Evolutionary conservation across 768 basidiomycete species (phyloP), one percentile per base, ranked within the genome.

Genomic region (Porphyrellus cyaneotinctus): DNA sequence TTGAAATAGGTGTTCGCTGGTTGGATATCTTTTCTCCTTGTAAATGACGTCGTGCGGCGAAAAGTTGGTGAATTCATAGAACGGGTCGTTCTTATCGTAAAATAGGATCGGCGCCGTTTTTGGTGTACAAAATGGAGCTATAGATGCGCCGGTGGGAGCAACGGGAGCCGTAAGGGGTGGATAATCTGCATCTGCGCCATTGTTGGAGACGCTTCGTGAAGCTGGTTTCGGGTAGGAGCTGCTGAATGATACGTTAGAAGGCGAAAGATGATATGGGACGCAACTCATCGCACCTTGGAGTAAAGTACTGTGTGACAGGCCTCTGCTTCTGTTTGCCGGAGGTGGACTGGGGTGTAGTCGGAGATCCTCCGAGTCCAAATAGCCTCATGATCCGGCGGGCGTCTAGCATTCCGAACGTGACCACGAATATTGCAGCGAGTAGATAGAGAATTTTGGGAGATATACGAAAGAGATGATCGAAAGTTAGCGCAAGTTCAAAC

Each of bases 1-100:
- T 58, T 88, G 87, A 61, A 87, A 88, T 12, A 88, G 76, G 66
- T 88, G 87, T 63, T 88, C 87, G 62, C 84, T 84, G 1, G 87
- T 89, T 2, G 86, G 84, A 62, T 88, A 89, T 49, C 69, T 74
- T 62, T 81, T 84, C 36, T 81, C 81, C 30, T 80, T 75, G 63
- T 85, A 83, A 11, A 72, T 59, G 11, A 89, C 79, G 39, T 80
- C 73, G 64, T 88, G 85, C 1, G 80, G 65, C 11, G 87, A 87
- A 65, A 87, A 87, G 65, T 87, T 87, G 37, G 85, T 86, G 61
- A 87, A 87, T 8, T 82, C 85, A 54, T 87, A 85, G 62, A 85
- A 74, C 12, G 84, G 82, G 39, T 78, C 72, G 13, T 78, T 70
- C 61, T 80, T 86, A 58, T 85, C 76, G 58, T 87, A 87, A 63